Percentiles rank a stretch among this genome's conserved stretches.
Conservation (phyloP, 768 basidiomycete species). For the Strobilomyces dryophilus region DNA sequence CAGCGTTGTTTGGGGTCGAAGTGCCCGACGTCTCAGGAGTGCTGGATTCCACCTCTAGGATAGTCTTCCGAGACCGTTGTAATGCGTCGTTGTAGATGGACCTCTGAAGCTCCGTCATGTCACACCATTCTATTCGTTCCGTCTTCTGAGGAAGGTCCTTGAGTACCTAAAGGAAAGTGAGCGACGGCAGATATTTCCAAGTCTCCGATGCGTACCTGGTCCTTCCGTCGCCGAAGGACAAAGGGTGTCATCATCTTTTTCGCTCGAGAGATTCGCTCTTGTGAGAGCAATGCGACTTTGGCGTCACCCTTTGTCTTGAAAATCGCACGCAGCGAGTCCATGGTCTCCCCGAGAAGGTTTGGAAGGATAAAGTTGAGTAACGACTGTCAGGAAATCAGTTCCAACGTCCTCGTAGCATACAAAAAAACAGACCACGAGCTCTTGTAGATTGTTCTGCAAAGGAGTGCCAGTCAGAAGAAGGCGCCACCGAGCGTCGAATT, state of each 20-base stretch:
- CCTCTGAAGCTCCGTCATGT: slow-evolving; percentile 80
- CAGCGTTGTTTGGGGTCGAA: slow-evolving; percentile 25
- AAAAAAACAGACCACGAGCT: slow-evolving; percentile 66
- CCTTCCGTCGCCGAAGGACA: slow-evolving; percentile 93
- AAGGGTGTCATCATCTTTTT: slow-evolving; percentile 99
- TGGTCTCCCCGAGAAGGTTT: slow-evolving; percentile 73
- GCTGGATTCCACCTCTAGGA: slow-evolving; percentile 44
- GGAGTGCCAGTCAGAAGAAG: slow-evolving; percentile 94
- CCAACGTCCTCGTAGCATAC: slow-evolving; percentile 1
- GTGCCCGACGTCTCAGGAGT: slow-evolving; percentile 30
- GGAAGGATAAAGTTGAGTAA: slow-evolving; percentile 98
- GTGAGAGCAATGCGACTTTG: slow-evolving; percentile 81
- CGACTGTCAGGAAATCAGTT: slow-evolving; percentile 50
- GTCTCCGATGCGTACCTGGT: slow-evolving; percentile 56
- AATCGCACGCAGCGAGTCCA: slow-evolving; percentile 82
- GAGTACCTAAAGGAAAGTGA: slow-evolving; percentile 56
- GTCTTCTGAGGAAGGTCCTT: slow-evolving; percentile 90
- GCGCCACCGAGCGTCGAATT: slow-evolving; percentile 84
- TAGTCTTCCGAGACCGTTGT: slow-evolving; percentile 77
- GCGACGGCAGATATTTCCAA: not conserved
- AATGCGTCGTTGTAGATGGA: slow-evolving; percentile 84
- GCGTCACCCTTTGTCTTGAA: slow-evolving; percentile 97
- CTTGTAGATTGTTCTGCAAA: slow-evolving; percentile 87
- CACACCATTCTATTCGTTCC: slow-evolving; percentile 93
- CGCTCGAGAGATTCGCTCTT: slow-evolving; percentile 89